Base-by-base conservation (phyloP, 2,329 filamentous ascomycete genomes). In the Claviceps lovelessii region DNA sequence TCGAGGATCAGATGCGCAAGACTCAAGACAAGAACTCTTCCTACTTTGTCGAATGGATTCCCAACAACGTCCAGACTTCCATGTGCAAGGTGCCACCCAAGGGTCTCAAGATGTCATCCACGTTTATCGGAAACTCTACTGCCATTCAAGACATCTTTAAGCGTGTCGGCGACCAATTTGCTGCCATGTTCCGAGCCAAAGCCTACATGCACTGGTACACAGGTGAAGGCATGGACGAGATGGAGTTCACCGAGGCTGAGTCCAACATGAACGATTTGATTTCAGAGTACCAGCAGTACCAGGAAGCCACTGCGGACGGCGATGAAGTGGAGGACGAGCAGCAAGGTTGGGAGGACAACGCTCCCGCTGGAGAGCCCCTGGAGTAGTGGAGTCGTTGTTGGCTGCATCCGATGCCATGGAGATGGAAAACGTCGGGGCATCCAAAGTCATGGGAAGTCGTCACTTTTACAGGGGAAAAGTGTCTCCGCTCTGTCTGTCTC, bases 171-270 rank as follows among this genome's bases (percentile, higher is more conserved):
- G 91, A 97, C 75, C 93, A 97, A 79, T 98, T 98, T 84, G 89
- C 86, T 77, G 91, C 90, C 73, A 97, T 98, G 93, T 97, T 97
- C 86, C 84, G 91, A 78, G 89, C 91, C 77, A 98, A 97, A 87
- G 93, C 93, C 84, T 98, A 97, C 89, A 87, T 98, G 83, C 93
- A 97, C 82, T 98, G 93, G 93, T 98, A 97, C 79, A 98, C 93
- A 83, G 90, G 90, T 72, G 93, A 98, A 83, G 93, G 93, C 80
- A 97, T 98, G 93, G 93, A 98, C 77, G 93, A 97, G 86, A 97
- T 97, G 93, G 93, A 98, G 80, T 98, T 98, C 81, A 97, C 93
- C 71, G 93, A 97, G 83, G 93, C 93, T 65, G 93, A 97, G 84
- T 95, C 88, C 77, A 98, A 98, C 82, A 97, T 98, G 91, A 97